Evolutionary conservation across 345 rosid genomes (phyloP), one percentile per base, ranked within the genome.

Genomic region (Psidium guajava): DNA sequence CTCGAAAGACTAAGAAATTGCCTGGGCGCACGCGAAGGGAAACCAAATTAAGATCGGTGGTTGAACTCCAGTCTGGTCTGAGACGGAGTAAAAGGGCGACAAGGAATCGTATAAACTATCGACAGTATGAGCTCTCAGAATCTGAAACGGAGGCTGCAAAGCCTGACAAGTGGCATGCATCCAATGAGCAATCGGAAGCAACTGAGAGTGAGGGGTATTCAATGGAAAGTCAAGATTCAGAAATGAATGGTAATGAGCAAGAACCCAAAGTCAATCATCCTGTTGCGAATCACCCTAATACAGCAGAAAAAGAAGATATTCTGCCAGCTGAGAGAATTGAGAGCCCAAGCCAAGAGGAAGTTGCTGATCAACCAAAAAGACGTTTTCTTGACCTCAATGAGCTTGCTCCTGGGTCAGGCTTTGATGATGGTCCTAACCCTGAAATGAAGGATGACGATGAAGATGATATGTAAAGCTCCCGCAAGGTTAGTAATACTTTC

Each of bases 71-170:
- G 88, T 91, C 95, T 81, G 98, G 99, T 88, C 89, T 98, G 82
- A 94, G 99, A 88, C 98, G 99, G 53, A 98, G 99, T 90, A 98
- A 90, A 90, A 94, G 99, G 90, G 93, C 97, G 47, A 94, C 95
- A 10, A 89, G 95, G 85, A 95, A 91, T 88, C 93, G 88, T 83
- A 90, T 96, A 54, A 91, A 96, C 87, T 98, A 98, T 89, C 90
- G 89, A 87, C 98, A 94, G 83, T 95, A 94, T 55, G 99, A 96
- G 85, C 57, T 92, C 84, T 94, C 99, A 6, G 99, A 95, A 56
- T 96, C 99, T 74, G 99, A 96, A 88, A 88, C 92, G 85, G 99
- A 94, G 87, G 90, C 93, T 6, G 86, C 86, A 77, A 92, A 93
- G 64, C 88, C 83, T 44, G 91, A 86, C 50, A 97, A 94, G 86